Percentiles rank a stretch among this genome's conserved stretches.
Evolutionary conservation across 1,139 yeast species (phyloP).

Genomic region (Blastobotrys malaysiensis): DNA sequence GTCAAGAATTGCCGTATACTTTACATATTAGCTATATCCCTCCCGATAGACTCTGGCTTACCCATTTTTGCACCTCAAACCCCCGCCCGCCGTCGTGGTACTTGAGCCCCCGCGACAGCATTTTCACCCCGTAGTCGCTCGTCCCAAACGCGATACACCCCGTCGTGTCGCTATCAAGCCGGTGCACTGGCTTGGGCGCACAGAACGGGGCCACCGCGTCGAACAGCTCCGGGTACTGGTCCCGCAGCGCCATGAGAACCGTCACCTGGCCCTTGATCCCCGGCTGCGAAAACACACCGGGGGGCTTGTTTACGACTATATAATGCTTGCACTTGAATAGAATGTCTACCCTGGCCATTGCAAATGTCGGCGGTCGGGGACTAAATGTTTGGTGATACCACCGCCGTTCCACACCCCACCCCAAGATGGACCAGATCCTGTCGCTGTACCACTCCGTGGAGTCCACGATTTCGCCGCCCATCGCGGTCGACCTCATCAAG

Average conservation of each 20-base stretch:
- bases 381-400: neutral
- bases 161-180: conserved; percentile 27
- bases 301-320: conserved; percentile 24
- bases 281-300: conserved; percentile 23
- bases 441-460: conserved; percentile 15
- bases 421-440: conserved; percentile 19
- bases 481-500: conserved; percentile 16
- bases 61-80: conserved; percentile 16
- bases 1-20: conserved; percentile 16
- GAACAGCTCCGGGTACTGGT: conserved; percentile 21
- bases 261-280: neutral
- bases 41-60: conserved; percentile 9
- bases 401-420: neutral
- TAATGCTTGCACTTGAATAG: conserved; percentile 18
- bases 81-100: conserved; percentile 20
- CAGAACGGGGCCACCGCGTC: conserved; percentile 19
- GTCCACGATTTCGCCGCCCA: conserved; percentile 11
- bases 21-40: neutral
- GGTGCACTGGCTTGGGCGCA: conserved; percentile 27
- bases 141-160: conserved; percentile 31
- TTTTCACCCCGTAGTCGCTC: conserved; percentile 22
- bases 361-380: neutral
- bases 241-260: conserved; percentile 15
- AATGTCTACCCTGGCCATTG: no score
- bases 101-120: conserved; percentile 21